These are phyloP conservation scores for Aleurites moluccanus DNA, from an alignment of 441 rosid species.

Conservation along the genomic window DNA sequence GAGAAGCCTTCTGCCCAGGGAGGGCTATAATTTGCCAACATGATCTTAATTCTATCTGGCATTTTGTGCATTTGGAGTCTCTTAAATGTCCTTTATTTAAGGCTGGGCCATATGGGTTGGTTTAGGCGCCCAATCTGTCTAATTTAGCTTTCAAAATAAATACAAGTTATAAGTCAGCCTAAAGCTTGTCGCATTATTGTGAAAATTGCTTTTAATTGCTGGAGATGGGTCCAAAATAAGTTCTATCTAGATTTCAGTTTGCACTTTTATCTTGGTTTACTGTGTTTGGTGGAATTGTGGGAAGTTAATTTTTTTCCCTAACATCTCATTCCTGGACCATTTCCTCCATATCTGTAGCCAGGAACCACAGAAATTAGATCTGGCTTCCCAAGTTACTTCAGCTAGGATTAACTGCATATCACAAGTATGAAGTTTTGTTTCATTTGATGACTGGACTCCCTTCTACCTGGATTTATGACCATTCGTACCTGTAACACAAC, in stretches of 20 bases:
- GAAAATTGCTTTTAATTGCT: neutral
- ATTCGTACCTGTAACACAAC: neutral
- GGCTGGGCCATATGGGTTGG: neutral
- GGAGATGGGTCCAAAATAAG: neutral
- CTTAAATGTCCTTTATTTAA: neutral
- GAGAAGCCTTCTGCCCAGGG: constrained; percentile 8
- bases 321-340: constrained; percentile 1
- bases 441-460: no score
- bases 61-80: neutral
- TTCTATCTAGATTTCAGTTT: neutral
- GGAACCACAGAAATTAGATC: neutral
- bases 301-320: neutral
- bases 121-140: neutral
- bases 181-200: neutral
- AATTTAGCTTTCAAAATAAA: neutral
- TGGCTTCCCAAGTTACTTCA: no score
- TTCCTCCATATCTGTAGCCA: neutral
- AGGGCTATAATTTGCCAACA: neutral
- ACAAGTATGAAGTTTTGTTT: neutral
- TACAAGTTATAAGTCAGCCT: neutral
- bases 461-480: no score
- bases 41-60: constrained; percentile 6
- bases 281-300: neutral
- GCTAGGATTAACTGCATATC: neutral
- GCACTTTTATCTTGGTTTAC: neutral